phyloP scores from a whole-genome alignment of 73 alveolate genomes.

The Halteria grandinella region DNA sequence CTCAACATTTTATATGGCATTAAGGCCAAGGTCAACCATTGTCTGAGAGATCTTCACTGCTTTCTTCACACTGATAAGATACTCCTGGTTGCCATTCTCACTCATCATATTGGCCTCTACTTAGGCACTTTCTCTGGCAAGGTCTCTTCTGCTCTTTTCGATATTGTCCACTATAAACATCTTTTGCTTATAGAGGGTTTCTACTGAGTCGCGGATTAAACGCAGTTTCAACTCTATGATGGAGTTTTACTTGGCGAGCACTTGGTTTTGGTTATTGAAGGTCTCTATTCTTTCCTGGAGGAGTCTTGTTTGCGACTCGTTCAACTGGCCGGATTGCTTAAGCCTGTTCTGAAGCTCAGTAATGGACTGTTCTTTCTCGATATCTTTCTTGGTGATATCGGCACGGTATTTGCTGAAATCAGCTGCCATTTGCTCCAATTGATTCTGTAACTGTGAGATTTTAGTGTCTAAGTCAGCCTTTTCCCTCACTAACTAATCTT shows the following conservation, averaged over 20 bases:
- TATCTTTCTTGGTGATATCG: background rate
- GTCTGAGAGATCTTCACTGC: slow-evolving; percentile 11
- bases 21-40: slow-evolving; percentile 5
- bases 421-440: background rate
- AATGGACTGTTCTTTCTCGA: slow-evolving; percentile 13
- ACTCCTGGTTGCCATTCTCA: slow-evolving; percentile 1
- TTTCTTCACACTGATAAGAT: slow-evolving; percentile 31
- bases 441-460: background rate
- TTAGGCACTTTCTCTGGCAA: background rate
- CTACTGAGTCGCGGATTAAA: slow-evolving; percentile 2
- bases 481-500: slow-evolving; percentile 13
- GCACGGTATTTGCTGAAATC: slow-evolving; percentile 33
- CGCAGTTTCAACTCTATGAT: slow-evolving; percentile 10
- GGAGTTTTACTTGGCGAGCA: background rate
- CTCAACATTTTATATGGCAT: background rate
- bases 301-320: background rate
- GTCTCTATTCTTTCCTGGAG: slow-evolving; percentile 22
- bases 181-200: background rate
- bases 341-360: slow-evolving; percentile 13
- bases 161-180: slow-evolving; percentile 24
- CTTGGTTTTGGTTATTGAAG: background rate
- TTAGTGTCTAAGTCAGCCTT: background rate
- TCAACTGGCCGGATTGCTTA: background rate
- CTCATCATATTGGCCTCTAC: background rate
- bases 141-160: background rate